These are phyloP conservation scores for Hymenoscyphus albidus DNA, from an alignment of 2,329 filamentous ascomycete genomes.

Conservation along the genomic window DNA sequence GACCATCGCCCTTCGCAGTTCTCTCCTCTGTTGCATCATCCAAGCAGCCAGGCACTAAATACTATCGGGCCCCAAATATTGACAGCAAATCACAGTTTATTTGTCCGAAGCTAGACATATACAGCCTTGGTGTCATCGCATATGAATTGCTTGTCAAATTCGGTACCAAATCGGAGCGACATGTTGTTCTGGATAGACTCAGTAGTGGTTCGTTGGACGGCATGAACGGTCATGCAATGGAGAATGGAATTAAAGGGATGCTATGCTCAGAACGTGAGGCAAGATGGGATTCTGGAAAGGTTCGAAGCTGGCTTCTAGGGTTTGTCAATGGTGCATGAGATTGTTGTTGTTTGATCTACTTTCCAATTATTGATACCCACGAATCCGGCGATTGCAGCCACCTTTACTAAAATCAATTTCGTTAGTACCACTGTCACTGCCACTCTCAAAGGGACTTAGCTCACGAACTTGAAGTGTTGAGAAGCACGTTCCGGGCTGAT, in stretches of 20 bases:
- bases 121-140: slow-evolving; percentile 57
- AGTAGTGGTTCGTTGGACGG: slow-evolving; percentile 26
- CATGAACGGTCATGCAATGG: slow-evolving; percentile 26
- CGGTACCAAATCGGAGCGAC: slow-evolving; percentile 46
- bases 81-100: neutral
- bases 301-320: slow-evolving; percentile 22
- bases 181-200: slow-evolving; percentile 40
- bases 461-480: neutral
- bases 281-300: slow-evolving; percentile 24
- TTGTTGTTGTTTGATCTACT: neutral
- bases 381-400: neutral
- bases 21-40: slow-evolving; percentile 22
- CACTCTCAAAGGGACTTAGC: neutral
- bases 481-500: neutral
- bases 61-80: slow-evolving; percentile 47
- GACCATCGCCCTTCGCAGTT: slow-evolving; percentile 14
- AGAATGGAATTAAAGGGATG: slow-evolving; percentile 28
- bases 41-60: slow-evolving; percentile 54
- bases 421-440: neutral
- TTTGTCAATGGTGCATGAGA: slow-evolving; percentile 2
- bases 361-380: neutral
- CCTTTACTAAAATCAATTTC: neutral
- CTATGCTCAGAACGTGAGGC: slow-evolving; percentile 14
- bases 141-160: slow-evolving; percentile 59
- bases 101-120: slow-evolving; percentile 42